Evolutionary conservation across 495 filamentous ascomycete genomes (phyloP).

Genomic region (Lentithecium fluviatile): DNA sequence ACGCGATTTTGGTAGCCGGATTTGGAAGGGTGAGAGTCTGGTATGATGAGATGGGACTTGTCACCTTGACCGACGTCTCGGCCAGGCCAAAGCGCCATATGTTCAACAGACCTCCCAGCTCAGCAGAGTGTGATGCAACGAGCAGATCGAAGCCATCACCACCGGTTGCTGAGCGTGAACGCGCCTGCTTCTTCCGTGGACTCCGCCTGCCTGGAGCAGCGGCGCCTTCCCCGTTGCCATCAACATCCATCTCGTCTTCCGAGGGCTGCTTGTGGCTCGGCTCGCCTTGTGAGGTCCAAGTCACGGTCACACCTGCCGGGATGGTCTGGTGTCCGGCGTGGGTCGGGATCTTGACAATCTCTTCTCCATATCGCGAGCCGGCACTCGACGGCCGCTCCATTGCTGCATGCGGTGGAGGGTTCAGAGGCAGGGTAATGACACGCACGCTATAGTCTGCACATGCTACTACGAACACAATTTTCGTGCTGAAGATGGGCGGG

Average conservation of each 20-base stretch:
- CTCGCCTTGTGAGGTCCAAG: slow-evolving; percentile 55
- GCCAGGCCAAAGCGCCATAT: slow-evolving; percentile 54
- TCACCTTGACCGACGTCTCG: slow-evolving; percentile 6
- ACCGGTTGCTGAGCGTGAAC: slow-evolving; percentile 19
- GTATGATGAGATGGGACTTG: slow-evolving; percentile 21
- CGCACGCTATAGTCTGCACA: slow-evolving; percentile 69
- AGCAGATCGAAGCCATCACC: slow-evolving; percentile 52
- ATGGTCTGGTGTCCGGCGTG: slow-evolving; percentile 36
- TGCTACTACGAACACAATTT: slow-evolving; percentile 67
- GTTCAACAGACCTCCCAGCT: slow-evolving; percentile 63
- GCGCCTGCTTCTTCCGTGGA: slow-evolving; percentile 8
- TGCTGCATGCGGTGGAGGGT: slow-evolving; percentile 62
- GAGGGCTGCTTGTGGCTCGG: slow-evolving; percentile 36
- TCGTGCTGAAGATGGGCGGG: slow-evolving; percentile 59
- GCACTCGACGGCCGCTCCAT: slow-evolving; percentile 37
- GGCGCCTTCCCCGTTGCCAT: slow-evolving; percentile 22
- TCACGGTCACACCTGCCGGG: slow-evolving; percentile 65
- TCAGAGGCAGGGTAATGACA: slow-evolving; percentile 69
- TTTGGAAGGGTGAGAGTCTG: slow-evolving; percentile 52
- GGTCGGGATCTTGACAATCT: slow-evolving; percentile 23
- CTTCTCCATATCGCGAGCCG: slow-evolving; percentile 24
- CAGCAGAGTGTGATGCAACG: slow-evolving; percentile 63
- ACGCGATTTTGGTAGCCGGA: slow-evolving; percentile 65
- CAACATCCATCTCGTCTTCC: slow-evolving; percentile 34
- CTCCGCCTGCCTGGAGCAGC: slow-evolving; percentile 6